Evolutionary conservation across 2,329 filamentous ascomycete species (phyloP).

Genomic region (Ophiostoma piceae): DNA sequence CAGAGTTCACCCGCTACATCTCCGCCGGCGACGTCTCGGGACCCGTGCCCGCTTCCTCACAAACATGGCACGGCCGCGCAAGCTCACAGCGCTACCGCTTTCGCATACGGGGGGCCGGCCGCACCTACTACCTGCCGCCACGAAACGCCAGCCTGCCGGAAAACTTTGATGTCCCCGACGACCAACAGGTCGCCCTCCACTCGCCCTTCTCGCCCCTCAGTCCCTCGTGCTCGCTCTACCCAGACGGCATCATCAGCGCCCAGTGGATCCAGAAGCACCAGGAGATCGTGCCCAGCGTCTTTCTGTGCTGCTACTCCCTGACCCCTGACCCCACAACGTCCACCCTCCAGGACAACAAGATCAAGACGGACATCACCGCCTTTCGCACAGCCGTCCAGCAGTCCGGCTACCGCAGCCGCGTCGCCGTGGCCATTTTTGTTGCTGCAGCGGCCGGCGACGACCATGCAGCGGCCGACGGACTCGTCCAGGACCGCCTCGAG

Average conservation of each 20-base stretch:
- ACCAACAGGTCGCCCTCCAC: conserved; percentile 59
- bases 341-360: conserved; percentile 75
- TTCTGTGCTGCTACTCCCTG: conserved; percentile 75
- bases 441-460: conserved; percentile 45
- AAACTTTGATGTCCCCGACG: conserved; percentile 43
- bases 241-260: conserved; percentile 79
- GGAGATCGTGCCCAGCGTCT: conserved; percentile 70
- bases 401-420: conserved; percentile 71
- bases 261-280: conserved; percentile 89
- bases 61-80: conserved; percentile 61
- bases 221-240: conserved; percentile 75
- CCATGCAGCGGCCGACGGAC: conserved; percentile 50
- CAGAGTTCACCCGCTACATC: conserved; percentile 61
- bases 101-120: conserved; percentile 65
- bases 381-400: conserved; percentile 62
- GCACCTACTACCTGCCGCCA: conserved; percentile 54
- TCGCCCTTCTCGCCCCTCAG: conserved; percentile 89
- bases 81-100: conserved; percentile 53
- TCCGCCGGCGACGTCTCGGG: conserved; percentile 58
- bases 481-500: conserved; percentile 62
- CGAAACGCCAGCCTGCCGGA: conserved; percentile 52
- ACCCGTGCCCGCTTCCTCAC: conserved; percentile 31
- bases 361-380: conserved; percentile 80
- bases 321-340: conserved; percentile 66
- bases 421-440: conserved; percentile 69